Conservation (phyloP, 2,329 filamentous ascomycete genomes). For the Pseudogymnoascus sp. region DNA sequence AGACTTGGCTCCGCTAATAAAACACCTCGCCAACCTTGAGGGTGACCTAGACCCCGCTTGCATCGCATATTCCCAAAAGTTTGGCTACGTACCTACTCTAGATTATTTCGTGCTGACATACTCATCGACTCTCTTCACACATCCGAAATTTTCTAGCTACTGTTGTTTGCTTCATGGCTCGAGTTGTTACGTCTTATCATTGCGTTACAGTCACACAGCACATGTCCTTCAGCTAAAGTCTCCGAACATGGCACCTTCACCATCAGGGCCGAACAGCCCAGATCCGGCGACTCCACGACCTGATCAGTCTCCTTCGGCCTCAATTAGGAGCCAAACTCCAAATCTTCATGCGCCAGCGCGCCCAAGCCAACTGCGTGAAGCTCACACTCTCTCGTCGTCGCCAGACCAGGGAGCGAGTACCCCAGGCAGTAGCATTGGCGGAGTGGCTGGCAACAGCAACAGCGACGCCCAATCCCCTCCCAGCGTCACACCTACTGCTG, state of each 20-base stretch:
- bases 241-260: slow-evolving; percentile 1
- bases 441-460: slow-evolving; percentile 17
- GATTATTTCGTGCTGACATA: neutral
- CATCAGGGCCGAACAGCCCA: neutral
- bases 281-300: neutral
- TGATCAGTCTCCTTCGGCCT: neutral
- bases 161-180: slow-evolving; percentile 5
- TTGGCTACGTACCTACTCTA: neutral
- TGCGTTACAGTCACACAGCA: slow-evolving; percentile 1
- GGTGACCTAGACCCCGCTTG: slow-evolving; percentile 6
- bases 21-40: slow-evolving; percentile 5
- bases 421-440: neutral
- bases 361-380: slow-evolving; percentile 24
- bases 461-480: slow-evolving; percentile 18
- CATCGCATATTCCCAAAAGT: neutral
- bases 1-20: slow-evolving; percentile 3
- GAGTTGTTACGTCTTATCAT: neutral
- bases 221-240: slow-evolving; percentile 3
- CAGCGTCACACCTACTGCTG: slow-evolving; percentile 15
- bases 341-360: slow-evolving; percentile 19
- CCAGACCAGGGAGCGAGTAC: slow-evolving; percentile 15
- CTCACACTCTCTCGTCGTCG: slow-evolving; percentile 20
- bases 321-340: neutral
- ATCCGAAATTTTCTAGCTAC: neutral
- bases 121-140: neutral